phyloP scores from a whole-genome alignment of 1,139 yeast species.

The Geotrichum candidum region DNA sequence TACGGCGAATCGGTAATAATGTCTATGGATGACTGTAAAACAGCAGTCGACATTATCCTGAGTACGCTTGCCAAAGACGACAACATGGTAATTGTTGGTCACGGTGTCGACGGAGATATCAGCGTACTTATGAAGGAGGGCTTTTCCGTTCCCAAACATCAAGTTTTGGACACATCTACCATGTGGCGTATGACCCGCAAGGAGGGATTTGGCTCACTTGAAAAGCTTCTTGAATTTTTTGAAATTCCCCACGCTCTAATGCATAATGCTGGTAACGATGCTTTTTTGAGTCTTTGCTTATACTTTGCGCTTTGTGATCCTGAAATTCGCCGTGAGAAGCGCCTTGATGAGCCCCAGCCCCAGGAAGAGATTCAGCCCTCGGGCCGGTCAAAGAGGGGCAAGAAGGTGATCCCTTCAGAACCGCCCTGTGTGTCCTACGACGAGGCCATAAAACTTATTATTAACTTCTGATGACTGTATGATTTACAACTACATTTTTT shows the following conservation, averaged over 20 bases:
- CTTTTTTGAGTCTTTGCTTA: constrained; percentile 58
- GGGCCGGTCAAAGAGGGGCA: neutral
- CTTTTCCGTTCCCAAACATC: constrained; percentile 41
- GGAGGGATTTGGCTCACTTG: constrained; percentile 44
- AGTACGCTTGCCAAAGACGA: constrained; percentile 18
- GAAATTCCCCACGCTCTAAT: constrained; percentile 56
- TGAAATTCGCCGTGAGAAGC: constrained; percentile 35
- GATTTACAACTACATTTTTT: neutral
- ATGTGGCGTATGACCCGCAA: constrained; percentile 37
- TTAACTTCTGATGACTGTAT: neutral
- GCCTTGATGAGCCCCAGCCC: constrained; percentile 26
- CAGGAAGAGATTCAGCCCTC: neutral
- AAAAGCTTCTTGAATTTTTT: constrained; percentile 46
- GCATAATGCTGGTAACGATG: constrained; percentile 84
- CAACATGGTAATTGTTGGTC: constrained; percentile 55
- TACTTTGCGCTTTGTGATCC: constrained; percentile 54
- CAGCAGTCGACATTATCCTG: constrained; percentile 16
- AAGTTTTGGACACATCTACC: constrained; percentile 47
- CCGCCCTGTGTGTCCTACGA: neutral
- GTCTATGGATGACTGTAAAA: constrained; percentile 20
- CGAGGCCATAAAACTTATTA: neutral
- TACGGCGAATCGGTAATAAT: constrained; percentile 39
- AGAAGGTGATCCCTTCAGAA: neutral
- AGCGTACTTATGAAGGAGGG: constrained; percentile 47
- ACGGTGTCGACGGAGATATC: constrained; percentile 58